Evolutionary conservation across 805 yeast species (phyloP).

Genomic region (Yamadazyma akitaensis): DNA sequence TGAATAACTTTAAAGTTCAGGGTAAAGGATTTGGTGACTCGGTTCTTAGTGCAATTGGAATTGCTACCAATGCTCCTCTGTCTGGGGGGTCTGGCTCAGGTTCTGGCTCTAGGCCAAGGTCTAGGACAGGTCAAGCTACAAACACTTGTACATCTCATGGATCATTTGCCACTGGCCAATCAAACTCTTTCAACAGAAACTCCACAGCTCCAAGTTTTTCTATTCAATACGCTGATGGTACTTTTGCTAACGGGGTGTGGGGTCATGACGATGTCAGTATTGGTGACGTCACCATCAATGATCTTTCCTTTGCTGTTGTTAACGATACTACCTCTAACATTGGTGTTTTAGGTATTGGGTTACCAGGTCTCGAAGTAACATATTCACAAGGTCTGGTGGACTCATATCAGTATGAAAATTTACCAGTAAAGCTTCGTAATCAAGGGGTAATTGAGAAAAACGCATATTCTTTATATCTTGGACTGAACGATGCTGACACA

Average conservation of each 20-base stretch:
- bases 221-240: constrained; percentile 48
- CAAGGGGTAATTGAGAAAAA: constrained; percentile 32
- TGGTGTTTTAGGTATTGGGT: constrained; percentile 77
- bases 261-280: constrained; percentile 61
- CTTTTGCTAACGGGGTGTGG: constrained; percentile 50
- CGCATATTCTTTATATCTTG: constrained; percentile 38
- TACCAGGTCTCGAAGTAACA: constrained; percentile 66
- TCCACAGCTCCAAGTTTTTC: constrained; percentile 37
- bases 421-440: constrained; percentile 31
- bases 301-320: constrained; percentile 72
- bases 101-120: constrained; percentile 4
- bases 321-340: constrained; percentile 56
- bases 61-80: not conserved
- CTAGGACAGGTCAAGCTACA: constrained; percentile 5
- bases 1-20: not conserved
- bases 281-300: constrained; percentile 45
- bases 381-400: constrained; percentile 13
- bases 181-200: constrained; percentile 40
- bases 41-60: constrained; percentile 8
- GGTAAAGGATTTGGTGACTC: constrained; percentile 6
- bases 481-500: constrained; percentile 18
- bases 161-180: constrained; percentile 14
- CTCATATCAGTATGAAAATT: constrained; percentile 33
- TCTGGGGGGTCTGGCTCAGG: not conserved
- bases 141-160: constrained; percentile 10